Base-by-base conservation (phyloP, 108 stramenopile genomes). In the Nitzschia inconspicua region DNA sequence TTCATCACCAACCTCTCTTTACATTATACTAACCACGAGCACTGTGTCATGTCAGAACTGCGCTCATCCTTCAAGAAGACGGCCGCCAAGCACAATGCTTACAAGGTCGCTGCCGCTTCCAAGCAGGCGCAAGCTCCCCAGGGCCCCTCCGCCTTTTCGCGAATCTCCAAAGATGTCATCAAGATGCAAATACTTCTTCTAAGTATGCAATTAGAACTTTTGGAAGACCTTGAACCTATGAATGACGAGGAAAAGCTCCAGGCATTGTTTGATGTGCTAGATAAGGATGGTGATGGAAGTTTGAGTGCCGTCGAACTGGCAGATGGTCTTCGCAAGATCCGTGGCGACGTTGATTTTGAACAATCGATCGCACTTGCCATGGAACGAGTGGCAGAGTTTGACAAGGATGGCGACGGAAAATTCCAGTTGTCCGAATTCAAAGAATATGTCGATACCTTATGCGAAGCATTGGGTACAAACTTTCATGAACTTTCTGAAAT, bases 401-500 rank as follows among this genome's bases (percentile, higher is more conserved):
- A 68, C 20, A 51, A 50, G 13, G 44, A 68, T 11, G 60, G 44
- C 6, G 48, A 60, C 11, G 58, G 31, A 24, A 60, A 32, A 26
- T 29, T 68, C 13, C 31, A 68, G 34, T n/a, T 13, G 49, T 31
- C n/a, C 2, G 67, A 68, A 46, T 57, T 67, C 43, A 28, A 30
- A 13, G 30, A 57, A 20, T 58, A 23, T 44, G 32, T 44, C 52
- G 30, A 59, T 27, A 23, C 18, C 16, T 35, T 67, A 19, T n/a
- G 16, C 6, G 31, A 3, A 2, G 66, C 57, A 2, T 24, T 67
- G 31, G 63, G 42, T 22, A 27, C 31, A 9, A 52, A 59, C 60
- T 61, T 61, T 60, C 67, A 61, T 19, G 67, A 68, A 27, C 22
- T 68, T 23, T 49, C 67, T 13, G 60, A 68, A 30, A 36, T 68